Percentiles rank a stretch among this genome's conserved stretches.
These are phyloP conservation scores for Delonix regia DNA, from an alignment of 306 rosid genomes.

Conservation along the genomic window DNA sequence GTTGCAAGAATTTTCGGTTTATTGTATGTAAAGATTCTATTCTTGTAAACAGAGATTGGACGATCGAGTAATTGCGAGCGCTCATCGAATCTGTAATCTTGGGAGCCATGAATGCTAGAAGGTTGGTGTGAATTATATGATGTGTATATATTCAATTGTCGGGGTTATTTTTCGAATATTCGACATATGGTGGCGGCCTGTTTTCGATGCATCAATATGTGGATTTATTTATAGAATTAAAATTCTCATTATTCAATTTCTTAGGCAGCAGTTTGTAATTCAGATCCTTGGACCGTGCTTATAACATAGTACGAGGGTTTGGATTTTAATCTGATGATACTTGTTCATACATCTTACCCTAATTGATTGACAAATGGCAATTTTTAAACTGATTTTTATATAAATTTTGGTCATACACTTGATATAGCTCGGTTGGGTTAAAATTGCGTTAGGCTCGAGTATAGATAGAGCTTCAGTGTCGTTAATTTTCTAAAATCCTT, in stretches of 20 bases:
- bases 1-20: not conserved
- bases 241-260: not conserved
- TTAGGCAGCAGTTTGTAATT: not conserved
- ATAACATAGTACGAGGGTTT: not conserved
- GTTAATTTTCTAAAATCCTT: slow-evolving; percentile 10
- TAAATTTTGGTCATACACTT: not conserved
- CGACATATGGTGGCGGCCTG: not conserved
- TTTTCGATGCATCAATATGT: not conserved
- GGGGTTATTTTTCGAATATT: not conserved
- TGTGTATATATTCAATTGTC: not conserved
- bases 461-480: not conserved
- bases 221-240: slow-evolving; percentile 3
- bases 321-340: not conserved
- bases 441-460: slow-evolving; percentile 19
- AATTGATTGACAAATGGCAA: not conserved
- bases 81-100: slow-evolving; percentile 22
- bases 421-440: not conserved
- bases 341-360: not conserved
- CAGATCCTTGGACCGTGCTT: slow-evolving; percentile 14
- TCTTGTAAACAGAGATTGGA: slow-evolving; percentile 26
- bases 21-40: slow-evolving; percentile 19
- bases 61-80: slow-evolving; percentile 24
- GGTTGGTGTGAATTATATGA: slow-evolving; percentile 30
- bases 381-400: slow-evolving; percentile 17
- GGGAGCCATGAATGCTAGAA: slow-evolving; percentile 44